Conservation (phyloP, 768 basidiomycete species). For the Tylopilus vinaceipallidus region DNA sequence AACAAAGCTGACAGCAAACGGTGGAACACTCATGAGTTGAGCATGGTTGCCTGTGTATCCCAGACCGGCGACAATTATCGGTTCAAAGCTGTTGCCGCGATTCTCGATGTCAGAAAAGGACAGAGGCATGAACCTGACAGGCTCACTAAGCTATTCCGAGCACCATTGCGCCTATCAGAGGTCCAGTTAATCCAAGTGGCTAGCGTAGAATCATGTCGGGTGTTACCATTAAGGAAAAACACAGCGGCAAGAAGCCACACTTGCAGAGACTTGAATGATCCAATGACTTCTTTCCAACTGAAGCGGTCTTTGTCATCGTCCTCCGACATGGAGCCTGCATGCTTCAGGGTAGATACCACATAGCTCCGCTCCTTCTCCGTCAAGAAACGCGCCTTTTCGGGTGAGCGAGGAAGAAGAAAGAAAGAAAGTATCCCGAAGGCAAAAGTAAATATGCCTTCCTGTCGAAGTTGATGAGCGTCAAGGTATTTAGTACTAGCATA, state of each 20-base stretch:
- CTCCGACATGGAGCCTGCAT: slow-evolving; percentile 34
- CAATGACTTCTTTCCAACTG: slow-evolving; percentile 54
- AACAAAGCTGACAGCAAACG: neutral
- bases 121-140: slow-evolving; percentile 2
- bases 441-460: slow-evolving; percentile 64
- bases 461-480: neutral
- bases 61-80: slow-evolving; percentile 64
- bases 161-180: slow-evolving; percentile 14
- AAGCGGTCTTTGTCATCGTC: slow-evolving; percentile 46
- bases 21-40: slow-evolving; percentile 38
- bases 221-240: slow-evolving; percentile 52
- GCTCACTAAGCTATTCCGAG: slow-evolving; percentile 26
- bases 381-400: slow-evolving; percentile 49
- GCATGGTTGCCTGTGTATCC: slow-evolving; percentile 53
- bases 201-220: slow-evolving; percentile 7
- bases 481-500: neutral
- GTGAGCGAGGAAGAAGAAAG: slow-evolving; percentile 47
- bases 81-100: slow-evolving; percentile 58
- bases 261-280: slow-evolving; percentile 50
- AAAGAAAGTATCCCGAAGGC: slow-evolving; percentile 52
- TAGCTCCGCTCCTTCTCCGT: slow-evolving; percentile 48
- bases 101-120: slow-evolving; percentile 34
- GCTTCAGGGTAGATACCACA: slow-evolving; percentile 31
- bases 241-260: slow-evolving; percentile 43
- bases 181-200: neutral